Evolutionary conservation across 2,329 filamentous ascomycete genomes (phyloP), one percentile per base, ranked within the genome.

Genomic region (Nemania bipapillata): DNA sequence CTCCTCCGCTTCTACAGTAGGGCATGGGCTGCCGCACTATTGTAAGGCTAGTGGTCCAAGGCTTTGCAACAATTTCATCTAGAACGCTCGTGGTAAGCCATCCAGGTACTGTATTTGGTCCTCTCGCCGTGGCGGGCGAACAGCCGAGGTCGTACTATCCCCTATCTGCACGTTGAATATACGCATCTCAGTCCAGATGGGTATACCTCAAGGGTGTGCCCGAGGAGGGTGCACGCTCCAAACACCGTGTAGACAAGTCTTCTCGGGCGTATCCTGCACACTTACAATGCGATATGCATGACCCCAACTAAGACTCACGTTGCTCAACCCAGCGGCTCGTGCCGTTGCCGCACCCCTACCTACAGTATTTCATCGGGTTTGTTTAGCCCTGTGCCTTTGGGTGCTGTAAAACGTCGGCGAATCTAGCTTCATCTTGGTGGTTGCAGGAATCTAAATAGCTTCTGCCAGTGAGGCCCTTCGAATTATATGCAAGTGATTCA

Each of bases 291-390:
- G 20, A n/a, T 26, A 32, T 24, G 58, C 58, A 62, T 45, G 7
- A 22, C 54, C 40, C 37, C 52, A 35, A 11, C 60, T 12, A 40
- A 35, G 30, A 52, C 15, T 35, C 42, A 47, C 26, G 32, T 60
- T 15, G 58, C 50, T 52, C 52, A 30, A 53, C 30, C 65, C 26
- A 15, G 28, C 60, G 40, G 28, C 24, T 53, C 59, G 49, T 55
- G 58, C 49, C 53, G 30, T 22, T 57, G 45, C 40, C 54, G 60
- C 28, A 1, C 35, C 47, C 54, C 24, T 5, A 9, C 35, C n/a
- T n/a, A n/a, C n/a, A n/a, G n/a, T 30, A 20, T 35, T 22, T 35
- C 47, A 17, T 32, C 28, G 22, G 47, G 45, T 35, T 30, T 47
- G 6, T 45, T 57, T 28, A 32, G 54, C 28, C 35, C 28, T 17